Evolutionary conservation across 352 stramenopile genomes (phyloP).

Genomic region (Detonula confervacea): DNA sequence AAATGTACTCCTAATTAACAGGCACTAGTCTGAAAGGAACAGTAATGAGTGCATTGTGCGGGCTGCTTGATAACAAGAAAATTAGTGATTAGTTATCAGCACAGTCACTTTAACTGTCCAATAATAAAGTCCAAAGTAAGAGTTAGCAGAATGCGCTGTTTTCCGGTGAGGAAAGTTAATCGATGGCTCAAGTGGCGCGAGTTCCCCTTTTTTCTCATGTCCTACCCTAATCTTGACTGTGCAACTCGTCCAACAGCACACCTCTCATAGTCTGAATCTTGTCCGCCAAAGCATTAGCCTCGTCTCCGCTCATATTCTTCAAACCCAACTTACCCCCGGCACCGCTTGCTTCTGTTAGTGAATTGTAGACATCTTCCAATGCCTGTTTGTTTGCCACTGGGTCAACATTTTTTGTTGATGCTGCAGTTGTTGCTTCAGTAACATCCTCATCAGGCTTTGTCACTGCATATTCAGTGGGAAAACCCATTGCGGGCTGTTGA

Average conservation of each 20-base stretch:
- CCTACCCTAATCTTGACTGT: conserved; percentile 32
- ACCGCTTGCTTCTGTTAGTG: conserved; percentile 56
- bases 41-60: too few relatives aligned
- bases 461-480: conserved; percentile 18
- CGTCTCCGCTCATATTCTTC: conserved; percentile 51
- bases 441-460: conserved; percentile 11
- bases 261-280: conserved; percentile 64
- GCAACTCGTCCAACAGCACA: conserved; percentile 79
- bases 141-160: too few relatives aligned
- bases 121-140: too few relatives aligned
- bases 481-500: conserved; percentile 9
- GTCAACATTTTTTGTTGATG: neutral
- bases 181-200: too few relatives aligned
- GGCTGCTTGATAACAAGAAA: too few relatives aligned
- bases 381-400: conserved; percentile 51
- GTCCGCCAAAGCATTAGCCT: conserved; percentile 62
- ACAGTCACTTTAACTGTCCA: too few relatives aligned
- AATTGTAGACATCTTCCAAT: conserved; percentile 68
- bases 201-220: too few relatives aligned
- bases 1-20: too few relatives aligned
- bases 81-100: too few relatives aligned
- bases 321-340: conserved; percentile 73
- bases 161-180: too few relatives aligned
- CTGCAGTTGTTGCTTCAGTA: neutral
- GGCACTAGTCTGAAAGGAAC: too few relatives aligned